Percentiles rank a stretch among this genome's conserved stretches.
These are phyloP conservation scores for Monilinia aucupariae DNA, from an alignment of 2,329 filamentous ascomycete genomes.

Conservation along the genomic window DNA sequence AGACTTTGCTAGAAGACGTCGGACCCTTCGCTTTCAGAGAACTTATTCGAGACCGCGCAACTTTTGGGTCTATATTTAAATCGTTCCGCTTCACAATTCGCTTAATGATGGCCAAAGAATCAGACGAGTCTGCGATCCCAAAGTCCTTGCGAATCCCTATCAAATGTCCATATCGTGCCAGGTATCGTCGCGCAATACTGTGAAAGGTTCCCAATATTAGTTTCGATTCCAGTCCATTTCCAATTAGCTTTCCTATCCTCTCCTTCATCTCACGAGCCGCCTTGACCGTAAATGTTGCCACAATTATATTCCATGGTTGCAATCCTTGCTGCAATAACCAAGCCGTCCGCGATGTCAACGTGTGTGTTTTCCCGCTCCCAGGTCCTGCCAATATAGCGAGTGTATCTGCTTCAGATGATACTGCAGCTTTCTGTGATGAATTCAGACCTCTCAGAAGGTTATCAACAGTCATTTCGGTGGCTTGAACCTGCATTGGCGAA, in stretches of 20 bases:
- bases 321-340: constrained; percentile 74
- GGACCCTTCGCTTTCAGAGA: constrained; percentile 55
- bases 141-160: constrained; percentile 82
- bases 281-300: constrained; percentile 96
- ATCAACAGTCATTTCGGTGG: constrained; percentile 28
- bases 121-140: constrained; percentile 80
- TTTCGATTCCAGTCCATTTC: constrained; percentile 65
- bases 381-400: constrained; percentile 63
- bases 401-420: constrained; percentile 52
- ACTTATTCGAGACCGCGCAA: constrained; percentile 71
- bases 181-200: constrained; percentile 80
- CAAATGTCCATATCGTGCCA: constrained; percentile 75
- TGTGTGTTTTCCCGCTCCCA: constrained; percentile 87
- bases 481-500: background rate
- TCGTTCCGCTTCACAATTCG: constrained; percentile 74
- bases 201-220: constrained; percentile 92
- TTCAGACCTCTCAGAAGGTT: constrained; percentile 56
- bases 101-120: constrained; percentile 73
- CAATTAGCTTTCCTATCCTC: constrained; percentile 75
- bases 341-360: constrained; percentile 84
- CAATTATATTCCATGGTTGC: constrained; percentile 80
- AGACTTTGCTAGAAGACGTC: background rate
- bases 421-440: constrained; percentile 56
- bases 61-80: constrained; percentile 61
- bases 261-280: constrained; percentile 91